Evolutionary conservation across 148 eudicot species (phyloP).

Genomic region (Suaeda aralocaspica): DNA sequence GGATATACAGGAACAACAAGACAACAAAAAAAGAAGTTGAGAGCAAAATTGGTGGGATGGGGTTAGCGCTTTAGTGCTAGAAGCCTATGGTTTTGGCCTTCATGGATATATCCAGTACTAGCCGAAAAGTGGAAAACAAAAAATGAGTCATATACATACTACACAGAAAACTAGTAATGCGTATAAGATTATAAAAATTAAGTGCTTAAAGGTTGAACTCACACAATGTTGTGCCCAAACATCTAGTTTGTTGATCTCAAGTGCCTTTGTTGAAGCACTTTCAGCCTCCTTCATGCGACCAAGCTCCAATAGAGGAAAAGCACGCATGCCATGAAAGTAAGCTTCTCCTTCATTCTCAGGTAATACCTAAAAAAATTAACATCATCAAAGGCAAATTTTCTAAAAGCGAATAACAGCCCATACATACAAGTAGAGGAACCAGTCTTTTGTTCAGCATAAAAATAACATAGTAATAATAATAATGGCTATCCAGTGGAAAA

Average conservation of each 20-base stretch:
- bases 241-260: constrained; percentile 66
- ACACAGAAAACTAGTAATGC: too few relatives aligned
- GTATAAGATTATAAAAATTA: constrained; percentile 2
- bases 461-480: not conserved
- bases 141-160: not conserved
- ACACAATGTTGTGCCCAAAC: constrained; percentile 93
- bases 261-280: constrained; percentile 65
- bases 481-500: not conserved
- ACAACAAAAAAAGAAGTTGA: too few relatives aligned
- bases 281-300: constrained; percentile 71
- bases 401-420: not conserved
- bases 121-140: not conserved
- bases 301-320: constrained; percentile 84
- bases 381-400: not conserved
- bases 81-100: too few relatives aligned
- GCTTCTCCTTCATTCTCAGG: constrained; percentile 50
- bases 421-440: not conserved
- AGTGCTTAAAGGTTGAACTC: constrained; percentile 30
- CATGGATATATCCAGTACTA: not conserved
- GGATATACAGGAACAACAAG: too few relatives aligned
- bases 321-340: constrained; percentile 83
- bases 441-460: not conserved
- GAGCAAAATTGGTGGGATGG: not conserved
- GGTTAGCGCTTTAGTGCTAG: not conserved
- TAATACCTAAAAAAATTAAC: constrained; percentile 45